These are phyloP conservation scores for Phaeotremella skinneri DNA, from an alignment of 768 basidiomycete species.

Conservation along the genomic window DNA sequence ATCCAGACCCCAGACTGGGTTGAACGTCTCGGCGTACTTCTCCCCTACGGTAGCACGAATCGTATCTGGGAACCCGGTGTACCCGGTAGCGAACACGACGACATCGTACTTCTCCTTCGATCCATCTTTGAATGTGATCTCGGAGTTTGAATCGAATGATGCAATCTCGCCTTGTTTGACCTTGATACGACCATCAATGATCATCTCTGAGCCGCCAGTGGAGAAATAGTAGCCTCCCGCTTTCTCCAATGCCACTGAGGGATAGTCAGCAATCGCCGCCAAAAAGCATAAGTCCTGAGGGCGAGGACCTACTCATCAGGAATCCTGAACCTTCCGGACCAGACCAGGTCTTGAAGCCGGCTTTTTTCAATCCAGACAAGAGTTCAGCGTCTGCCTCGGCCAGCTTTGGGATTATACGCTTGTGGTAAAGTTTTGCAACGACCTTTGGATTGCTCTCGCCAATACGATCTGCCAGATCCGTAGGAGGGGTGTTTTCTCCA, in stretches of 20 bases:
- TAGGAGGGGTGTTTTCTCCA: constrained; percentile 57
- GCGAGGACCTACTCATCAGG: constrained; percentile 56
- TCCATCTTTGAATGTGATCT: constrained; percentile 43
- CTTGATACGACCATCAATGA: constrained; percentile 68
- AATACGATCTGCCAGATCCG: constrained; percentile 59
- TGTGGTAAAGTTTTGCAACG: constrained; percentile 51
- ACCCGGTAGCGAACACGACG: constrained; percentile 64
- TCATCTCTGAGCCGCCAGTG: constrained; percentile 60
- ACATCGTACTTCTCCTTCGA: constrained; percentile 58
- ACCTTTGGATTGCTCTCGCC: constrained; percentile 57
- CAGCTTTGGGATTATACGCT: constrained; percentile 54
- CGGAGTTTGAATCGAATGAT: constrained; percentile 47
- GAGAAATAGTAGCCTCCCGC: constrained; percentile 47
- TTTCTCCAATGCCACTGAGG: constrained; percentile 38
- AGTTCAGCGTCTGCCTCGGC: constrained; percentile 59
- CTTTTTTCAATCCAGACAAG: constrained; percentile 30
- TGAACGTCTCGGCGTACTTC: constrained; percentile 44
- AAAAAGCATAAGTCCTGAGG: constrained; percentile 22
- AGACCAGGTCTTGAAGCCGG: constrained; percentile 32
- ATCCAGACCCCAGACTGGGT: constrained; percentile 48
- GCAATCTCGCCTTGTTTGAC: constrained; percentile 64
- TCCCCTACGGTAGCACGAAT: constrained; percentile 44
- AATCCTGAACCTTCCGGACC: constrained; percentile 36
- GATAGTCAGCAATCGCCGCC: background rate
- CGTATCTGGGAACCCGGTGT: constrained; percentile 43